Evolutionary conservation across 192 early-diverging fungal genomes (phyloP).

Genomic region (Mortierella claussenii): DNA sequence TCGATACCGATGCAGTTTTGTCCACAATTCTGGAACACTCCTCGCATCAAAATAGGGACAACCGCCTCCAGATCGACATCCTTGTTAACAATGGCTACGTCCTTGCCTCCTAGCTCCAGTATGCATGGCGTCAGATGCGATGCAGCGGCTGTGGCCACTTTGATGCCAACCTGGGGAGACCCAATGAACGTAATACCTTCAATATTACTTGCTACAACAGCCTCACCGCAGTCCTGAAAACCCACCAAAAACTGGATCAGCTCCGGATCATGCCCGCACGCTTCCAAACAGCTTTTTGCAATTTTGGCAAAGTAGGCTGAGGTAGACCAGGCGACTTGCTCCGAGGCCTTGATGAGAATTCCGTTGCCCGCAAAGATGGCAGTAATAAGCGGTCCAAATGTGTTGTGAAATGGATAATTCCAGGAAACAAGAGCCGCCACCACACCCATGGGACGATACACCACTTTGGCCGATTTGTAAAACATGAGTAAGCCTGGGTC

Average conservation of each 20-base stretch:
- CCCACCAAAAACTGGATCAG: constrained; percentile 85
- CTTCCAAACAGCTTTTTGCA: constrained; percentile 70
- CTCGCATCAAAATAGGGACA: constrained; percentile 80
- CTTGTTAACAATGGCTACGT: constrained; percentile 83
- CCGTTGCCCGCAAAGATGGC: constrained; percentile 89
- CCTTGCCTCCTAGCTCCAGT: constrained; percentile 93
- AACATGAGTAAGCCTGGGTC: constrained; percentile 75
- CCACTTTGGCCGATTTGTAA: constrained; percentile 80
- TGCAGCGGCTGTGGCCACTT: constrained; percentile 79
- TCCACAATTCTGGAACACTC: constrained; percentile 87
- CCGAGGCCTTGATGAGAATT: constrained; percentile 85
- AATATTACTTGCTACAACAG: constrained; percentile 70
- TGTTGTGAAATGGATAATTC: constrained; percentile 91
- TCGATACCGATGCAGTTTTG: constrained; percentile 94
- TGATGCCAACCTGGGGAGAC: constrained; percentile 82
- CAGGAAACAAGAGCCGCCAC: constrained; percentile 85
- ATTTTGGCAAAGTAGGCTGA: constrained; percentile 73
- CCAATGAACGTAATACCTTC: constrained; percentile 91
- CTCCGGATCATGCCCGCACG: constrained; percentile 79
- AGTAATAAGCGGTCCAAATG: constrained; percentile 81
- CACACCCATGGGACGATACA: constrained; percentile 84
- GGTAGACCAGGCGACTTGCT: constrained; percentile 85
- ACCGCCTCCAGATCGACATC: constrained; percentile 76
- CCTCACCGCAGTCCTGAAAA: constrained; percentile 83
- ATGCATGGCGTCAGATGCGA: constrained; percentile 80